Evolutionary conservation across 305 asterid genomes (phyloP).

Genomic region (Fraxinus baroniana): DNA sequence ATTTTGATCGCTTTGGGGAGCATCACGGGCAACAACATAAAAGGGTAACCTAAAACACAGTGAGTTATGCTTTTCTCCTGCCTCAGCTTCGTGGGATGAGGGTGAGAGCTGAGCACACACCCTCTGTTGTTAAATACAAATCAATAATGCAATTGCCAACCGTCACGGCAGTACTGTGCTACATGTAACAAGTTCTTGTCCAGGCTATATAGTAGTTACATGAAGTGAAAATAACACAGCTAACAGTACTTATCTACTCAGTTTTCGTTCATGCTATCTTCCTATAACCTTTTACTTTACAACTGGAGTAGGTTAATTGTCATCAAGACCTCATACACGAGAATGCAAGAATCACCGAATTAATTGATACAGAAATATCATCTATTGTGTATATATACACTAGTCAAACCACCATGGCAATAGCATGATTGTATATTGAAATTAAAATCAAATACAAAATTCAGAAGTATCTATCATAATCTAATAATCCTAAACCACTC

Average conservation of each 20-base stretch:
- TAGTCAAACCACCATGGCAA: background rate
- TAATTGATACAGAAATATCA: background rate
- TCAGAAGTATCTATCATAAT: background rate
- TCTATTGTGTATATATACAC: background rate
- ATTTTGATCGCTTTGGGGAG: background rate
- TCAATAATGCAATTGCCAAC: background rate
- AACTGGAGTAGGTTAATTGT: background rate
- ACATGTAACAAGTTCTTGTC: background rate
- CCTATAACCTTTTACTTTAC: background rate
- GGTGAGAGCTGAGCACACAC: background rate
- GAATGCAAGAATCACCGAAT: background rate
- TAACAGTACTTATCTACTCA: background rate
- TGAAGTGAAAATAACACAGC: background rate
- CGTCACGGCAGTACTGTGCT: background rate
- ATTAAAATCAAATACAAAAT: background rate
- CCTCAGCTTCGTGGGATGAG: background rate
- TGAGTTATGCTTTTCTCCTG: background rate
- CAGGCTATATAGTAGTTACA: background rate
- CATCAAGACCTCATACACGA: background rate
- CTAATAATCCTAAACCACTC: background rate
- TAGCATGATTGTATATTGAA: background rate
- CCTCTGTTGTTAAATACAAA: background rate
- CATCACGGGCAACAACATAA: background rate
- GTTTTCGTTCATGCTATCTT: conserved; percentile 8
- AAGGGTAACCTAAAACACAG: background rate